Percentiles rank a stretch among this genome's conserved stretches.
These are phyloP conservation scores for Lentinus brumalis DNA, from an alignment of 768 basidiomycete genomes.

Conservation along the genomic window DNA sequence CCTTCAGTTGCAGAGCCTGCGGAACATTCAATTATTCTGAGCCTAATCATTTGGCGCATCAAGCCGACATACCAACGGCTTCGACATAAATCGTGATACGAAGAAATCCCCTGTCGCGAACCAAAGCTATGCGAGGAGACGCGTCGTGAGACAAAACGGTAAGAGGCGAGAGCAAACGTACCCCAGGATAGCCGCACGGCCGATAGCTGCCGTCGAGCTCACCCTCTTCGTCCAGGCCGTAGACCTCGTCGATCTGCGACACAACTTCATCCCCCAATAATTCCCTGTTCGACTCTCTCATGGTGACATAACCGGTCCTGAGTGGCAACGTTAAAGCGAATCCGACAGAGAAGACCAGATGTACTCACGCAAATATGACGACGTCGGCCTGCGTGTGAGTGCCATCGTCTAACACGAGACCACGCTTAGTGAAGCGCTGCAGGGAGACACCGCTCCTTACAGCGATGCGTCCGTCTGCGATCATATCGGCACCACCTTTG, in stretches of 20 bases:
- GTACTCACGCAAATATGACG: slow-evolving; percentile 30
- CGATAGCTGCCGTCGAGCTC: slow-evolving; percentile 40
- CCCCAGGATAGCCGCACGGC: slow-evolving; percentile 47
- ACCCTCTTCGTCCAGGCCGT: slow-evolving; percentile 45
- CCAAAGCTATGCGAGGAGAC: slow-evolving; percentile 36
- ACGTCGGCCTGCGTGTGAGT: slow-evolving; percentile 29
- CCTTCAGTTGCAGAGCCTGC: slow-evolving; percentile 19
- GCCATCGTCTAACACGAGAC: slow-evolving; percentile 26
- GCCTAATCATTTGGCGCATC: no score
- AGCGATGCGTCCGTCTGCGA: slow-evolving; percentile 53
- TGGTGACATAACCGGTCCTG: slow-evolving; percentile 38
- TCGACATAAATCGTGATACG: slow-evolving; percentile 36
- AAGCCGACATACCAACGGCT: slow-evolving; percentile 36
- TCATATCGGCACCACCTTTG: slow-evolving; percentile 43
- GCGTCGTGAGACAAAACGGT: not conserved
- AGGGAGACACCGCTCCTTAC: slow-evolving; percentile 42
- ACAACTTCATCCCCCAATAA: slow-evolving; percentile 40
- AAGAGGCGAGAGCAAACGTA: slow-evolving; percentile 19
- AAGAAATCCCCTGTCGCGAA: slow-evolving; percentile 41
- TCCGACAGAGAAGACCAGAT: no score
- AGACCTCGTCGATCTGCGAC: slow-evolving; percentile 33
- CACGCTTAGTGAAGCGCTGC: slow-evolving; percentile 29
- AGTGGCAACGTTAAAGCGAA: not conserved
- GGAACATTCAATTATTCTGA: not conserved
- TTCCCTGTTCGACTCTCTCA: slow-evolving; percentile 33